Evolutionary conservation across 2,329 filamentous ascomycete species (phyloP).

Genomic region (Thelonectria blattea): DNA sequence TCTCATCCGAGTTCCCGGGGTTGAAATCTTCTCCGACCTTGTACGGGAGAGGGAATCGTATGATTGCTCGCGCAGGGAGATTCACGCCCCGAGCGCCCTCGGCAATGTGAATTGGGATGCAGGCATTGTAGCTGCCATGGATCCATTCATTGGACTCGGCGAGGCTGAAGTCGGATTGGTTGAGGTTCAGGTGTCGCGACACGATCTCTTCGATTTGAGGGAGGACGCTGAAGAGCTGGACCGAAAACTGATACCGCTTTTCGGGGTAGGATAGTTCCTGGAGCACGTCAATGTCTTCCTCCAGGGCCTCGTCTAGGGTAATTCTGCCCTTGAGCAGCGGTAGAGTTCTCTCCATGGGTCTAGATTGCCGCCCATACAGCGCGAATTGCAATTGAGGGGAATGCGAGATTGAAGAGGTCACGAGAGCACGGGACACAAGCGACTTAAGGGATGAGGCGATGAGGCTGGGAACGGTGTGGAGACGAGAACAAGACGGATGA

Average conservation of each 20-base stretch:
- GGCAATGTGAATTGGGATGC: constrained; percentile 37
- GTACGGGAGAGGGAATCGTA: constrained; percentile 43
- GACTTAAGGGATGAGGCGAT: background rate
- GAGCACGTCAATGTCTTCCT: background rate
- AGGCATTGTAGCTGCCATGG: constrained; percentile 45
- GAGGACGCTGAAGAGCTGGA: constrained; percentile 7
- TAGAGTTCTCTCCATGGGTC: background rate
- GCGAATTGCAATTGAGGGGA: background rate
- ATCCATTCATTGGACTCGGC: constrained; percentile 36
- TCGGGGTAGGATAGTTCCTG: constrained; percentile 19
- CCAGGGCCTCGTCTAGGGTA: background rate
- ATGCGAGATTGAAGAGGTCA: background rate
- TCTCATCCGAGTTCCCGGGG: constrained; percentile 51
- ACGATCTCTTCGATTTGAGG: constrained; percentile 16
- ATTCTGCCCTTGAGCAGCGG: background rate
- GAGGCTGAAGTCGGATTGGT: constrained; percentile 15
- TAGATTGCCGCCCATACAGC: background rate
- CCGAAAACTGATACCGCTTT: constrained; percentile 17
- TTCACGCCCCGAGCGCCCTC: background rate
- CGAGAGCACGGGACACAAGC: background rate
- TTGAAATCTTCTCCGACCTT: constrained; percentile 44
- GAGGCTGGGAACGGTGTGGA: background rate
- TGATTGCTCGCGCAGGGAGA: constrained; percentile 17
- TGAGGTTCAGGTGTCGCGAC: constrained; percentile 18
- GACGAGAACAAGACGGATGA: background rate